phyloP scores from a whole-genome alignment of 768 basidiomycete species.

The Auriscalpium microsporum region DNA sequence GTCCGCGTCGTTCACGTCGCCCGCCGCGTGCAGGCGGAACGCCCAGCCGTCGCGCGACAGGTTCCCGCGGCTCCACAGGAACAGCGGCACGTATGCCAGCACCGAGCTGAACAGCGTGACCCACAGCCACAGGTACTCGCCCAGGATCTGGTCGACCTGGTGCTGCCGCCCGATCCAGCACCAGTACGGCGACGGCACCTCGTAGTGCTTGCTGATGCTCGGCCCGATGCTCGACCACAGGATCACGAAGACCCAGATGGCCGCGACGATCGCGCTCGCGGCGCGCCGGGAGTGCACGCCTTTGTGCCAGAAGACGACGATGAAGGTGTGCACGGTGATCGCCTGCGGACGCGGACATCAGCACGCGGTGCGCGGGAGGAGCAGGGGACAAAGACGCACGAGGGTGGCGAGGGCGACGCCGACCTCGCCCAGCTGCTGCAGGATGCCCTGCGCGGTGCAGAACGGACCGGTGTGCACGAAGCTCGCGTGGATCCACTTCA shows the following conservation, averaged over 20 bases:
- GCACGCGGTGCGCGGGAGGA: constrained; percentile 15
- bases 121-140: constrained; percentile 42
- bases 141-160: constrained; percentile 25
- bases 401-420: constrained; percentile 34
- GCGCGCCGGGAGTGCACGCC: constrained; percentile 19
- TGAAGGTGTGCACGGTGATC: constrained; percentile 33
- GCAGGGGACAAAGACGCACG: constrained; percentile 18
- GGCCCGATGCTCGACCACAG: constrained; percentile 31
- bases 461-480: constrained; percentile 25
- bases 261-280: constrained; percentile 12
- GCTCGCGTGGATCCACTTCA: constrained; percentile 29
- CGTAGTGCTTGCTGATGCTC: constrained; percentile 15
- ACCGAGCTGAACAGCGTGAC: constrained; percentile 27
- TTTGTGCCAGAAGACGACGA: constrained; percentile 28
- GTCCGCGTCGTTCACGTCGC: constrained; percentile 1
- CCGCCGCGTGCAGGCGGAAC: constrained; percentile 13
- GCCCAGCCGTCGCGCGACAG: constrained; percentile 30
- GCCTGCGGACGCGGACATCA: constrained; percentile 8
- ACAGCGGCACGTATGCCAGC: constrained; percentile 28
- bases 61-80: constrained; percentile 29
- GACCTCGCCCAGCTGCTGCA: constrained; percentile 36
- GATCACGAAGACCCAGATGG: constrained; percentile 12
- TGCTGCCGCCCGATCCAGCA: constrained; percentile 34
- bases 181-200: constrained; percentile 35
- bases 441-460: constrained; percentile 31